Percentiles rank a stretch among this genome's conserved stretches.
Evolutionary conservation across 768 basidiomycete species (phyloP).

Genomic region (Symmetrospora coprosmae): DNA sequence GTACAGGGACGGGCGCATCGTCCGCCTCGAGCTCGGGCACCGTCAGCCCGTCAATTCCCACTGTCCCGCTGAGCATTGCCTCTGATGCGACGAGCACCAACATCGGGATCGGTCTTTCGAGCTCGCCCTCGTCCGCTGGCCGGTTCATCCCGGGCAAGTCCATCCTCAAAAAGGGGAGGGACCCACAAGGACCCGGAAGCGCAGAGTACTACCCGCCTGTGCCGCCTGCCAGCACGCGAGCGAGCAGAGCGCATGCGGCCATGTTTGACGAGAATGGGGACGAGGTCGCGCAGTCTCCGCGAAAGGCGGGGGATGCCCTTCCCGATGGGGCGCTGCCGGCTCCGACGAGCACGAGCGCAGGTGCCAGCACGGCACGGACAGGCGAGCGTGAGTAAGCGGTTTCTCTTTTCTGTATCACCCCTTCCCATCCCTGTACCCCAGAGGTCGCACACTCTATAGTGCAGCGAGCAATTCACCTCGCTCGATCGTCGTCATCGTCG

Average conservation of each 20-base stretch:
- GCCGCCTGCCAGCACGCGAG: constrained; percentile 6
- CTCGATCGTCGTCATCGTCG: no score
- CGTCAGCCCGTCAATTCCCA: background rate
- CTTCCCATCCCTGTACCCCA: no score
- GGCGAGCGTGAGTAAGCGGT: no score
- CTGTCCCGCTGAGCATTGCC: background rate
- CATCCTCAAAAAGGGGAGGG: constrained; percentile 15
- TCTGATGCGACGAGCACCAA: background rate
- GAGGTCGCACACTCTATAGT: no score
- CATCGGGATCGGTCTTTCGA: background rate
- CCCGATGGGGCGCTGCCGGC: no score
- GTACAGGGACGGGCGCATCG: no score
- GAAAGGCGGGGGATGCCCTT: no score
- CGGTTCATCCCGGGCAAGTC: background rate
- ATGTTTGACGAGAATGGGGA: constrained; percentile 18
- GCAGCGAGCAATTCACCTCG: no score
- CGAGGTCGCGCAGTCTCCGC: background rate
- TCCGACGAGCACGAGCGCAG: no score
- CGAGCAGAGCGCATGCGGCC: constrained; percentile 1
- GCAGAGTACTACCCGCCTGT: constrained; percentile 17
- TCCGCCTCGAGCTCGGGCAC: background rate
- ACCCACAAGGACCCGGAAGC: background rate
- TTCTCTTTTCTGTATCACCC: no score
- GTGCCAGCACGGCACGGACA: no score
- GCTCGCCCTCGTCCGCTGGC: background rate